Evolutionary conservation across 176 grass and related monocot genomes (phyloP).

Genomic region (Pharus latifolius): DNA sequence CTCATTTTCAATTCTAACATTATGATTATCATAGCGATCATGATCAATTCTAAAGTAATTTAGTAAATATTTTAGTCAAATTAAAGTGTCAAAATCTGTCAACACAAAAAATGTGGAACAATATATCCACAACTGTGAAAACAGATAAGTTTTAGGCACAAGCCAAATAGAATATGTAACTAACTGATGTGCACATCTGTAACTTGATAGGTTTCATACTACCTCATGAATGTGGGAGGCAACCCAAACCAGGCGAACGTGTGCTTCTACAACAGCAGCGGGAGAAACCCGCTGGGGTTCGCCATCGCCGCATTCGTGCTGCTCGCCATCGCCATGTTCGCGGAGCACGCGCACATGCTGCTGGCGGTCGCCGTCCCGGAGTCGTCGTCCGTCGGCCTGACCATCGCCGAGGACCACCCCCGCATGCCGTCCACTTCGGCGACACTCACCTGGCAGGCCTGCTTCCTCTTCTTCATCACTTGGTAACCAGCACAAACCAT

Average conservation of each 20-base stretch:
- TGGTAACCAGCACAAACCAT: too few species aligned
- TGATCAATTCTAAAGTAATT: too few species aligned
- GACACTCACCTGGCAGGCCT: slow-evolving; percentile 45
- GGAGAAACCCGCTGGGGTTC: slow-evolving; percentile 47
- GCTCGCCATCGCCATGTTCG: slow-evolving; percentile 81
- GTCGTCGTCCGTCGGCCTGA: neutral
- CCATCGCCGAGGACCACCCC: slow-evolving; percentile 33
- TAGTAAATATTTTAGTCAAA: too few species aligned
- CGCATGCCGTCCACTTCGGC: slow-evolving; percentile 7
- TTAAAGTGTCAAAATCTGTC: too few species aligned
- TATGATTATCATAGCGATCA: too few species aligned
- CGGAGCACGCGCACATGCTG: slow-evolving; percentile 85
- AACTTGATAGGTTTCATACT: slow-evolving; percentile 78
- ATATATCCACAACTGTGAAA: too few species aligned
- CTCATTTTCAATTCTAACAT: too few species aligned
- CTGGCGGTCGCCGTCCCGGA: slow-evolving; percentile 46
- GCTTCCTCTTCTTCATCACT: slow-evolving; percentile 72
- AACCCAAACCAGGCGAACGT: slow-evolving; percentile 22
- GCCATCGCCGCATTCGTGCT: slow-evolving; percentile 72
- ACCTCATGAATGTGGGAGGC: slow-evolving; percentile 46
- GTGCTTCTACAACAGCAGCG: slow-evolving; percentile 64
- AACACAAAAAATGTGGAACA: too few species aligned
- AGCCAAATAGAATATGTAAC: too few species aligned
- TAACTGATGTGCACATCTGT: too few species aligned
- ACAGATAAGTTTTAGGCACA: too few species aligned